Base-by-base conservation (phyloP, 1,284 basidiomycete genomes). In the Ustilago lituana region DNA sequence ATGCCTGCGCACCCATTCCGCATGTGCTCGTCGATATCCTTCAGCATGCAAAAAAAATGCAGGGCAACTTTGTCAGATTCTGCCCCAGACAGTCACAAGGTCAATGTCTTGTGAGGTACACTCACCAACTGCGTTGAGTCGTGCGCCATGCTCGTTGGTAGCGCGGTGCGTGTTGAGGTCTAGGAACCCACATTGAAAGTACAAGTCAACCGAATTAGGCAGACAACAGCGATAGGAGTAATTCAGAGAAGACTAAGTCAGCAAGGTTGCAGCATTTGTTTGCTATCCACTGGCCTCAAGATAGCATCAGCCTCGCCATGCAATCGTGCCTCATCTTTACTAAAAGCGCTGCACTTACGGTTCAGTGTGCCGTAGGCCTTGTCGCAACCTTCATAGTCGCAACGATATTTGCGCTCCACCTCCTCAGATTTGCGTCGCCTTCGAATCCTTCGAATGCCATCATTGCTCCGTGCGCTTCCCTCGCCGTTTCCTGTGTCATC, bases 301-400 rank as follows among this genome's bases (percentile, higher is more conserved):
- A n/a, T n/a, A 33, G 14, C 5, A 3, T 11, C 53, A 40, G 31
- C 36, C 11, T n/a, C 8, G 27, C 11, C 20, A 27, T n/a, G 14
- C 19, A 31, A 24, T 23, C 1, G 27, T 4, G n/a, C n/a, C n/a
- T n/a, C n/a, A n/a, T n/a, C n/a, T n/a, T n/a, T n/a, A n/a, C n/a
- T n/a, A n/a, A n/a, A n/a, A n/a, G n/a, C n/a, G n/a, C n/a, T 29
- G 5, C 20, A 71, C 62, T 46, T 32, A 72, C 69, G 92, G 81
- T 94, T 94, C 32, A 94, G 86, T 4, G 91, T 93, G 14, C 91
- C 91, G 76, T 93, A 93, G 26, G 89, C 53, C 83, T 94, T 94
- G 39, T 87, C 86, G 83, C 92, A 94, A 37, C 90, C 89, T 2
- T 88, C 88, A 86, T 88, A 94, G 63, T 85, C 85, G 85, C 92